Conservation (phyloP, 2,329 filamentous ascomycete genomes). For the Atkinsonella texensis region DNA sequence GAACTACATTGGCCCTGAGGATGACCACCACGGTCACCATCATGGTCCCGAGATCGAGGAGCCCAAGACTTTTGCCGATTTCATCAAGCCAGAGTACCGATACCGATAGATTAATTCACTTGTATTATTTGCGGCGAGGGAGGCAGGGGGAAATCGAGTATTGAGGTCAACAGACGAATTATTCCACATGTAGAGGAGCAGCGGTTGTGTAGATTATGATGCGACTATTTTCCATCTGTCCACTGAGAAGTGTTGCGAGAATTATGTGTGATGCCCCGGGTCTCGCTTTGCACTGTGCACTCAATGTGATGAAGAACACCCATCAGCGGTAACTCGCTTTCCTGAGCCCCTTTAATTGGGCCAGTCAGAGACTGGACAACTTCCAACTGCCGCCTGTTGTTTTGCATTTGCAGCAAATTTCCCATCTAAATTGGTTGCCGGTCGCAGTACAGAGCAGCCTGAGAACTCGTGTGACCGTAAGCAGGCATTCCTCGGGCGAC, state of each 20-base stretch:
- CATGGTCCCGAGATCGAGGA: conserved; percentile 58
- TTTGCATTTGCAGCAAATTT: background rate
- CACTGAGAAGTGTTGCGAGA: conserved; percentile 19
- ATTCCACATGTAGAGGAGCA: conserved; percentile 10
- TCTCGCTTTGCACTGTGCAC: background rate
- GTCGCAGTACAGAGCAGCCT: conserved; percentile 1
- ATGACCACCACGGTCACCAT: conserved; percentile 54
- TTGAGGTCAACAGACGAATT: conserved; percentile 12
- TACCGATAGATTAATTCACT: conserved; percentile 37
- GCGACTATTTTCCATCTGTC: conserved; percentile 21
- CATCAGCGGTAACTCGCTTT: background rate
- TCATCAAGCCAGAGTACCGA: conserved; percentile 87
- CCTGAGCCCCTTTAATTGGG: background rate
- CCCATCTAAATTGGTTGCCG: background rate
- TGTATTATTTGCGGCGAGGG: conserved; percentile 6
- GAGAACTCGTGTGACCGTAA: conserved; percentile 1
- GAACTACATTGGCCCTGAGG: conserved; percentile 81
- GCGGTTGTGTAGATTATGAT: conserved; percentile 30
- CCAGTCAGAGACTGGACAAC: background rate
- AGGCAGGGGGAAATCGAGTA: conserved; percentile 9
- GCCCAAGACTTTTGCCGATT: conserved; percentile 95
- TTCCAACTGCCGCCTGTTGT: background rate
- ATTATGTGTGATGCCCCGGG: background rate
- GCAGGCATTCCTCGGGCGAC: background rate
- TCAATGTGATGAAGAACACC: background rate